Percentiles rank a stretch among this genome's conserved stretches.
These are phyloP conservation scores for Neurospora sp. DNA, from an alignment of 495 filamentous ascomycete species.

Conservation along the genomic window DNA sequence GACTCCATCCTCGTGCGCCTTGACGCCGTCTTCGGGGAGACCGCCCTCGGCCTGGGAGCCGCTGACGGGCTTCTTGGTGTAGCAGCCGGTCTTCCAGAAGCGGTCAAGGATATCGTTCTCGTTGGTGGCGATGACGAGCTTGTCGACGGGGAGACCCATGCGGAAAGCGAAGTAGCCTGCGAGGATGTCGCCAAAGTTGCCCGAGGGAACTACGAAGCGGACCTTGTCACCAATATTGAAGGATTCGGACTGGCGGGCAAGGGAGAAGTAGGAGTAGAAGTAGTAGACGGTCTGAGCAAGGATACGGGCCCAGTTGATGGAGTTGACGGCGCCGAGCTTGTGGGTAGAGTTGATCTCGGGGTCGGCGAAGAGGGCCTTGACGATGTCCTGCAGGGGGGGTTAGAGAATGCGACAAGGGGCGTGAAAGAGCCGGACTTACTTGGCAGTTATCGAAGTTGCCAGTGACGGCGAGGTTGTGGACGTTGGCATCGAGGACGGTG, in stretches of 20 bases:
- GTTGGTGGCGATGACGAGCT: constrained; percentile 82
- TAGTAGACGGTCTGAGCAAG: constrained; percentile 92
- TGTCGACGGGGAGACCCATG: constrained; percentile 81
- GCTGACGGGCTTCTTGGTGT: constrained; percentile 63
- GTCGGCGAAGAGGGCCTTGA: constrained; percentile 87
- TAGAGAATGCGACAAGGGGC: background rate
- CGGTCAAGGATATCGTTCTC: constrained; percentile 84
- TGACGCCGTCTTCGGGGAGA: constrained; percentile 47
- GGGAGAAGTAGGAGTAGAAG: constrained; percentile 78
- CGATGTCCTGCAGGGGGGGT: constrained; percentile 52
- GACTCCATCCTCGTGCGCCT: constrained; percentile 59
- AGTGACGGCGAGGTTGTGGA: constrained; percentile 76
- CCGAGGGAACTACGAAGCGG: constrained; percentile 76
- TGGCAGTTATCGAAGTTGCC: constrained; percentile 96
- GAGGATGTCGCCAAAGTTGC: constrained; percentile 95
- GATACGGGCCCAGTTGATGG: constrained; percentile 84
- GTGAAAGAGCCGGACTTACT: constrained; percentile 24
- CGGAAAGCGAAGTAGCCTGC: constrained; percentile 83
- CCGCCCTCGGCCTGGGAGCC: constrained; percentile 46
- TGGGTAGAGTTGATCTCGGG: constrained; percentile 59
- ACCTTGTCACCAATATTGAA: constrained; percentile 49
- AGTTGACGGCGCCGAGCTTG: constrained; percentile 79
- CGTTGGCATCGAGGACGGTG: constrained; percentile 74
- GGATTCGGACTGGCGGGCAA: constrained; percentile 43
- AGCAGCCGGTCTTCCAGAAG: constrained; percentile 73